Evolutionary conservation across 805 yeast species (phyloP).

Genomic region (Candida maris): DNA sequence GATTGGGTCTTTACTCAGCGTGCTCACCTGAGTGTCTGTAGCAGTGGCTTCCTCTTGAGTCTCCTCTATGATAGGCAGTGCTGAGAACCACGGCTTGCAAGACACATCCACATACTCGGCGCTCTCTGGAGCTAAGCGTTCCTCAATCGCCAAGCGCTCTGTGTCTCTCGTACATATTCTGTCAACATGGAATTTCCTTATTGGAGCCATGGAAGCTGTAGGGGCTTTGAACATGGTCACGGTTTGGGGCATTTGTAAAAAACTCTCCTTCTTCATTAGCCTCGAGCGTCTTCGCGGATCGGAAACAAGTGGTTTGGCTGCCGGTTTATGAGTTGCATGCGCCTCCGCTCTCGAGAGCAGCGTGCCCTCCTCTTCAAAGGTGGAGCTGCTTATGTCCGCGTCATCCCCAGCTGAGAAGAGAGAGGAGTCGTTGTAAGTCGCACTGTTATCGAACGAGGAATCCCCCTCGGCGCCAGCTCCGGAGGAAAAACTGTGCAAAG

Average conservation of each 20-base stretch:
- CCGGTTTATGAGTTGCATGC: too few species aligned
- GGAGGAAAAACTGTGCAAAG: too few species aligned
- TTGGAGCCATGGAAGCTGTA: slow-evolving; percentile 7
- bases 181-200: slow-evolving; percentile 15
- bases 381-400: slow-evolving; percentile 8
- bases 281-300: slow-evolving; percentile 6
- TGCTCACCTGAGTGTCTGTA: too few species aligned
- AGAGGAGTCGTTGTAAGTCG: slow-evolving; percentile 6
- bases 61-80: background rate
- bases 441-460: slow-evolving; percentile 1
- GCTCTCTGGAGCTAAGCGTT: background rate
- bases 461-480: too few species aligned
- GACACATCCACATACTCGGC: background rate
- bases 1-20: too few species aligned
- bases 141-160: slow-evolving; percentile 2
- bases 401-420: slow-evolving; percentile 13
- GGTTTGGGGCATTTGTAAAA: slow-evolving; percentile 16
- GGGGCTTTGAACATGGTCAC: slow-evolving; percentile 10
- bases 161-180: too few species aligned
- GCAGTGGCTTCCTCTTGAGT: background rate
- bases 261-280: slow-evolving; percentile 30
- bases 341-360: background rate
- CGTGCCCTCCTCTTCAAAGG: slow-evolving; percentile 5
- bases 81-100: background rate
- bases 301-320: too few species aligned